Conservation (phyloP, 305 asterid genomes). For the Rubia peregrina region DNA sequence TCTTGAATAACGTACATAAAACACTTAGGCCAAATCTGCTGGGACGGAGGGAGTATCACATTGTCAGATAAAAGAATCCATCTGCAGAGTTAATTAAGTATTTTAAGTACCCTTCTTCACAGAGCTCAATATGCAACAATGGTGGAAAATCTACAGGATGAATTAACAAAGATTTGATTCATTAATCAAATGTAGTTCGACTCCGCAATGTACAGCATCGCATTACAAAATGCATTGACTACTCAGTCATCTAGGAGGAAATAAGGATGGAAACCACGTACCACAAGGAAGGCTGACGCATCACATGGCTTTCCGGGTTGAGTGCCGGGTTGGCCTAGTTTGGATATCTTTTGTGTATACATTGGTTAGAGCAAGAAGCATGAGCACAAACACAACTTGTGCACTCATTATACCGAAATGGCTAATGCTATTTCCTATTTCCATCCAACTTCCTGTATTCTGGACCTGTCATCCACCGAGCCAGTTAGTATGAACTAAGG, state of each 20-base stretch:
- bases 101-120: neutral
- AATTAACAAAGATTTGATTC: neutral
- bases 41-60: no score
- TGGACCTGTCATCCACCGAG: slow-evolving; percentile 43
- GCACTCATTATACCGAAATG: slow-evolving; percentile 99
- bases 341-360: slow-evolving; percentile 72
- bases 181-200: slow-evolving; percentile 6
- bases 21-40: no score
- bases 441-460: slow-evolving; percentile 99
- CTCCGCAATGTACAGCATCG: neutral
- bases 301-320: slow-evolving; percentile 56
- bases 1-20: no score
- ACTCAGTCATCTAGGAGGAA: neutral
- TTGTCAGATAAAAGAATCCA: slow-evolving; percentile 8
- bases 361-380: slow-evolving; percentile 70
- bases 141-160: neutral
- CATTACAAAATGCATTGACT: neutral
- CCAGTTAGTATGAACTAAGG: neutral
- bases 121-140: neutral
- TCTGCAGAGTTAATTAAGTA: neutral
- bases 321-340: slow-evolving; percentile 37
- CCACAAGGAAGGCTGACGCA: slow-evolving; percentile 1
- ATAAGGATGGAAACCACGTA: neutral
- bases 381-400: slow-evolving; percentile 81
- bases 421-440: slow-evolving; percentile 95